Evolutionary conservation across 768 basidiomycete genomes (phyloP), one percentile per base, ranked within the genome.

Genomic region (Phylloporus sp.): DNA sequence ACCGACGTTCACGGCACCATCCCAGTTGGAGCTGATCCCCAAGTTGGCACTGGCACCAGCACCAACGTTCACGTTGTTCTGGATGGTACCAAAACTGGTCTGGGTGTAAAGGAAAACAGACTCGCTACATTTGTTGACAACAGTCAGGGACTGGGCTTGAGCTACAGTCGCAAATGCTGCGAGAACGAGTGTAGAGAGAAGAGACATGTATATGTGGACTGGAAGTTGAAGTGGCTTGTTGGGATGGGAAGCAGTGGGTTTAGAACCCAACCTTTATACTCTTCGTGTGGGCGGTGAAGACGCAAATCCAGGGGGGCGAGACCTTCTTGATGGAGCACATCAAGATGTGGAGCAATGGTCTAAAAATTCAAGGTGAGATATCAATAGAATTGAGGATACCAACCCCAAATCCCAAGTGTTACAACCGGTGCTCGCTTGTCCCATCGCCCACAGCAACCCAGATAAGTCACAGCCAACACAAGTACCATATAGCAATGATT

Each of bases 11-110:
- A 67, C 12, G 22, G 66, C 61, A 39, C 68, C 66, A 6, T 66
- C 66, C 66, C 66, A 67, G 61, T 68, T 47, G 45, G 61, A 58
- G 32, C 63, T 69, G 10, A 67, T 67, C 29, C 60, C 66, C 56
- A 67, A 6, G 62, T 71, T 59, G 35, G 27, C 18, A 28, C 56
- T 66, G 22, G 47, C 56, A 18, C 64, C 70, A 22, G 54, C 49
- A 32, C 31, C 50, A 18, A 69, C 50, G 29, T 45, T 56, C 34
- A 71, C 56, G 28, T 70, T 47, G 58, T 66, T 71, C 2, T 26
- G 7, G 41, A 69, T 59, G 27, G 22, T 38, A 28, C 68, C 68
- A 13, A 31, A 68, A 47, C 68, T 69, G 20, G 34, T 70, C 53
- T 64, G 59, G 0, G 68, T 71, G 23, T 40, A 62, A 32, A 71